Evolutionary conservation across 805 yeast genomes (phyloP).

Genomic region (Zygoascus ofunaensis): DNA sequence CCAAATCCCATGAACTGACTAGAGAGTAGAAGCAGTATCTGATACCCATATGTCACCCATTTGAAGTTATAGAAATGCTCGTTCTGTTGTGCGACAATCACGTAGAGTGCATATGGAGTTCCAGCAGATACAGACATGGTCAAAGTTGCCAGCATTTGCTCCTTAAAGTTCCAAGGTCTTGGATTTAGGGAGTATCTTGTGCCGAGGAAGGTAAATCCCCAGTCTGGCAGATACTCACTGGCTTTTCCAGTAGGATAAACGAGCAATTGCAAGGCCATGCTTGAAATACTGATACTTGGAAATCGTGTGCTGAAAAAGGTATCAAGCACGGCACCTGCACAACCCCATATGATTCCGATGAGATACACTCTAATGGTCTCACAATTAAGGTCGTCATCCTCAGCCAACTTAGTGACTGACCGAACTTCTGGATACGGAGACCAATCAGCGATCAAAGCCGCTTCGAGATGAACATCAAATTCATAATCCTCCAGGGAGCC

Average conservation of each 20-base stretch:
- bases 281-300: conserved; percentile 41
- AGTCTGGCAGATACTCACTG: conserved; percentile 32
- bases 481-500: conserved; percentile 11
- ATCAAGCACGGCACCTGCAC: conserved; percentile 20
- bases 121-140: conserved; percentile 22
- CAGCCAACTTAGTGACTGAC: conserved; percentile 43
- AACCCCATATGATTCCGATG: conserved; percentile 30
- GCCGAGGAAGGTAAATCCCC: conserved; percentile 34
- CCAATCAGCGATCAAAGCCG: conserved; percentile 32
- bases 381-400: conserved; percentile 34
- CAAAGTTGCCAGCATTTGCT: conserved; percentile 54
- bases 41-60: conserved; percentile 32
- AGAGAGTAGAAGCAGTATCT: conserved; percentile 42
- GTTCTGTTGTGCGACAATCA: conserved; percentile 24
- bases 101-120: conserved; percentile 19
- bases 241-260: conserved; percentile 45
- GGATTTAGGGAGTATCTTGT: conserved; percentile 42
- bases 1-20: conserved; percentile 62
- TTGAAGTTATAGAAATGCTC: conserved; percentile 23
- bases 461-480: conserved; percentile 31
- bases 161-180: conserved; percentile 57
- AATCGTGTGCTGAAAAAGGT: conserved; percentile 48
- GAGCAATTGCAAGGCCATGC: conserved; percentile 46
- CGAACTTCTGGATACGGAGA: conserved; percentile 54
- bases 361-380: conserved; percentile 43